These are phyloP conservation scores for Geranium brycei DNA, from an alignment of 345 rosid species.

Conservation along the genomic window DNA sequence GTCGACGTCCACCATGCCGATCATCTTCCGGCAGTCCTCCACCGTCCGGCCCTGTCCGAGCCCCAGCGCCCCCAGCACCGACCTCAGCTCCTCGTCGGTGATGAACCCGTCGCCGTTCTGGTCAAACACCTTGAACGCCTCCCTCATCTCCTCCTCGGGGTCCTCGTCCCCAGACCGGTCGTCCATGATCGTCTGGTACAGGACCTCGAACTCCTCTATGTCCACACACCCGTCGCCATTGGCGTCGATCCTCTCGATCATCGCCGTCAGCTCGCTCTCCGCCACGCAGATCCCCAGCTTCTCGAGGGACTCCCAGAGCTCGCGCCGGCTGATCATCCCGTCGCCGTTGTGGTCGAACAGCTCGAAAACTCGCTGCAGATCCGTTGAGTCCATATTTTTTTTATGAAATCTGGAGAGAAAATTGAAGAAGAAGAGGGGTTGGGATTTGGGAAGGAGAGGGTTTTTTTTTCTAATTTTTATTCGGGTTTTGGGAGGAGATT, in stretches of 20 bases:
- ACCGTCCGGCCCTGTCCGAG: constrained; percentile 69
- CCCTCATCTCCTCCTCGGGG: constrained; percentile 62
- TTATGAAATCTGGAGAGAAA: background rate
- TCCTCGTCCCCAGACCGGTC: constrained; percentile 46
- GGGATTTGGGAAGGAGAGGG: background rate
- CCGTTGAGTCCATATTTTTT: constrained; percentile 40
- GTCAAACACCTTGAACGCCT: constrained; percentile 86
- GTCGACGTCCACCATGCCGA: constrained; percentile 75
- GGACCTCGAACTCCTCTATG: constrained; percentile 66
- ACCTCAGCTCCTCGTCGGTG: constrained; percentile 69
- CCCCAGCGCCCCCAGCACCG: constrained; percentile 74
- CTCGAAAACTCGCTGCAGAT: constrained; percentile 68
- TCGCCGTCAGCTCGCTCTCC: constrained; percentile 49
- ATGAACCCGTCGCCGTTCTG: constrained; percentile 88
- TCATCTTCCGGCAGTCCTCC: constrained; percentile 82
- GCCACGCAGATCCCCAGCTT: constrained; percentile 62
- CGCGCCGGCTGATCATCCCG: constrained; percentile 60
- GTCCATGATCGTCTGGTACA: constrained; percentile 72
- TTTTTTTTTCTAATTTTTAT: too few relatives aligned
- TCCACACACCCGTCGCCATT: constrained; percentile 82
- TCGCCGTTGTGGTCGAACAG: constrained; percentile 88
- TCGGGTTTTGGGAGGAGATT: background rate
- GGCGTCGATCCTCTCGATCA: constrained; percentile 77
- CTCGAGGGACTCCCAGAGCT: constrained; percentile 51
- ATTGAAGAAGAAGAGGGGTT: background rate